A percentile compares a stretch with the other conserved stretches of the same genome.
phyloP scores from a whole-genome alignment of 1,284 basidiomycete genomes.

The Sporisorium scitamineum region DNA sequence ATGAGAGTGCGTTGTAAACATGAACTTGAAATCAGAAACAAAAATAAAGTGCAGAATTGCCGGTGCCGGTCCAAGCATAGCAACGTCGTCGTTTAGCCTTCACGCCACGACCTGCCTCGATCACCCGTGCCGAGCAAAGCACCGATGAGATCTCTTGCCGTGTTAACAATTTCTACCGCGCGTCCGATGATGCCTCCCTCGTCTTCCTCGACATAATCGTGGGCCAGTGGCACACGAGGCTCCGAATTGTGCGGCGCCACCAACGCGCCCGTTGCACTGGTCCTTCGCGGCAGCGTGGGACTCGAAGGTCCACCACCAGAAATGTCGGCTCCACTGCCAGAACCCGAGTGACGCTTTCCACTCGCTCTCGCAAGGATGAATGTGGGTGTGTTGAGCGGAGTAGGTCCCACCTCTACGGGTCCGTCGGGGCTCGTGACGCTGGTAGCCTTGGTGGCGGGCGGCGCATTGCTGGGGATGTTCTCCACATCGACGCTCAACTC shows the following conservation, averaged over 20 bases:
- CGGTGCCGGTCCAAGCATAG: background rate
- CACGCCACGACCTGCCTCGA: conserved; percentile 49
- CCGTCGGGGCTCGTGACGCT: conserved; percentile 34
- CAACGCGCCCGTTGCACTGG: conserved; percentile 60
- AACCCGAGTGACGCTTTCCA: conserved; percentile 46
- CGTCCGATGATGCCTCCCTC: conserved; percentile 66
- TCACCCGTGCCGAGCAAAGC: conserved; percentile 57
- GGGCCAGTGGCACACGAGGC: conserved; percentile 63
- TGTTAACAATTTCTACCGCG: conserved; percentile 68
- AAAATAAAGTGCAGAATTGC: background rate
- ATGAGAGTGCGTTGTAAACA: background rate
- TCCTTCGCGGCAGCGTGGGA: conserved; percentile 55
- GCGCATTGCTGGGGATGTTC: conserved; percentile 59
- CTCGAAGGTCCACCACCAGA: conserved; percentile 42
- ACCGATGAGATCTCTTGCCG: conserved; percentile 65
- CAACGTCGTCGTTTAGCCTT: conserved; percentile 13
- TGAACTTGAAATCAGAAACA: background rate
- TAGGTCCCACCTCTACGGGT: conserved; percentile 56
- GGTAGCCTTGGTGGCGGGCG: conserved; percentile 17
- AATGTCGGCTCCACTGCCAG: conserved; percentile 36
- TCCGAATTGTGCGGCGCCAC: conserved; percentile 61
- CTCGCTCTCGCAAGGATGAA: conserved; percentile 53
- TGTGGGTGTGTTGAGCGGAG: conserved; percentile 66
- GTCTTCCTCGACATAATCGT: conserved; percentile 68
- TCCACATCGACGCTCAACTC: conserved; percentile 60